Base-by-base conservation (phyloP, 345 rosid species). In the Syzygium aromaticum region DNA sequence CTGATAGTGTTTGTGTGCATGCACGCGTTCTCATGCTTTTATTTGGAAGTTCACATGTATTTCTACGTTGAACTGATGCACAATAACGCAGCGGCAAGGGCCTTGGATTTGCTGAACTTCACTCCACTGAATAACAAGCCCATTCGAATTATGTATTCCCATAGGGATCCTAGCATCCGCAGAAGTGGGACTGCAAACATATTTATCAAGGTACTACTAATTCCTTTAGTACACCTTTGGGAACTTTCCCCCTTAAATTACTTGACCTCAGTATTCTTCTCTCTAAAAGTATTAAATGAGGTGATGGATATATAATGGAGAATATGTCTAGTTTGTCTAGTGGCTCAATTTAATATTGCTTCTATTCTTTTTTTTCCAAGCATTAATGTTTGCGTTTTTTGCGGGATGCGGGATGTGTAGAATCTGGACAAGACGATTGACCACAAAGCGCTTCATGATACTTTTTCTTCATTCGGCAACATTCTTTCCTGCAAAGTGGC, bases 401-500 rank as follows among this genome's bases (percentile, higher is more conserved):
- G 13, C 0, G 86, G 86, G 67, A n/a, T 14, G 13, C 0, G 86
- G 86, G 67, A n/a, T 49, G 38, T 89, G 87, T 92, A 95, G 99
- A 98, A 95, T 90, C 91, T 98, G 90, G 99, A 98, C 91, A 95
- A 93, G 91, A 85, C 92, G n/a, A 94, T 98, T 57, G 99, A 98
- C 92, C 98, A 96, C 93, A 98, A 98, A 91, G 98, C 96, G 22
- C 91, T 98, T 63, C 97, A 94, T 3, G 98, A 98, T 11, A 98
- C 99, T 5, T 95, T 96, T 91, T 95, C 99, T 28, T 80, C 96
- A 52, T 98, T 98, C 91, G 99, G 99, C 52, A 91, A 88, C 84
- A 94, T 98, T 57, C 95, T 97, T 8, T 97, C 99, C 22, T 96
- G 98, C 93, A 97, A 96, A 94, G 95, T 97, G 83, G 95, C 98